Conservation (phyloP, 108 stramenopile genomes). For the Cyclotella cryptica region DNA sequence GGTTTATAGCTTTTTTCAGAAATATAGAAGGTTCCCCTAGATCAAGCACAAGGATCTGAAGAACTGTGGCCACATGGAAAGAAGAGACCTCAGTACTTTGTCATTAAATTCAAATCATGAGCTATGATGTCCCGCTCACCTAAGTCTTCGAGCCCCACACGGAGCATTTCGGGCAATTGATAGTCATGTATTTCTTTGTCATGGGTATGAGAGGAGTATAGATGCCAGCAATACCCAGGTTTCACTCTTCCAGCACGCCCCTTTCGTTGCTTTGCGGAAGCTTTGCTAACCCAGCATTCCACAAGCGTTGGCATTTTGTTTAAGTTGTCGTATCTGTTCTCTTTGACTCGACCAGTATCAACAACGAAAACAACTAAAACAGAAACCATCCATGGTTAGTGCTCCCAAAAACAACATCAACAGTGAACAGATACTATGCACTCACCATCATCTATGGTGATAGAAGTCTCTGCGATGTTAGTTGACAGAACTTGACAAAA, state of each 20-base stretch:
- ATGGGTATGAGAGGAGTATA: constrained; percentile 70
- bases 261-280: constrained; percentile 87
- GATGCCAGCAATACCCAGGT: constrained; percentile 82
- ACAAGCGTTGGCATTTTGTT: constrained; percentile 80
- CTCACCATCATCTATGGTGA: constrained; percentile 65
- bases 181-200: constrained; percentile 67
- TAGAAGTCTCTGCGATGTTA: constrained; percentile 71
- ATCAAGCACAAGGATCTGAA: constrained; percentile 84
- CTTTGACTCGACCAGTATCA: constrained; percentile 72
- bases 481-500: constrained; percentile 69
- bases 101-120: not conserved
- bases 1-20: constrained; percentile 72
- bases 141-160: constrained; percentile 92
- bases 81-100: not conserved
- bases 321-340: constrained; percentile 75
- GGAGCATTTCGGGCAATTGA: constrained; percentile 88
- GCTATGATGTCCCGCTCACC: not conserved
- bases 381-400: not conserved
- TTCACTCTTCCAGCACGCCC: constrained; percentile 96
- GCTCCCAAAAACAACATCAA: not conserved
- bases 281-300: constrained; percentile 88
- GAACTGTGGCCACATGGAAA: constrained; percentile 41
- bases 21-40: constrained; percentile 75
- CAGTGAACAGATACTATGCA: not conserved
- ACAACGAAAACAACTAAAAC: constrained; percentile 68